Percentiles rank a stretch among this genome's conserved stretches.
These are phyloP conservation scores for Neurospora sp. DNA, from an alignment of 495 filamentous ascomycete species.

Conservation along the genomic window DNA sequence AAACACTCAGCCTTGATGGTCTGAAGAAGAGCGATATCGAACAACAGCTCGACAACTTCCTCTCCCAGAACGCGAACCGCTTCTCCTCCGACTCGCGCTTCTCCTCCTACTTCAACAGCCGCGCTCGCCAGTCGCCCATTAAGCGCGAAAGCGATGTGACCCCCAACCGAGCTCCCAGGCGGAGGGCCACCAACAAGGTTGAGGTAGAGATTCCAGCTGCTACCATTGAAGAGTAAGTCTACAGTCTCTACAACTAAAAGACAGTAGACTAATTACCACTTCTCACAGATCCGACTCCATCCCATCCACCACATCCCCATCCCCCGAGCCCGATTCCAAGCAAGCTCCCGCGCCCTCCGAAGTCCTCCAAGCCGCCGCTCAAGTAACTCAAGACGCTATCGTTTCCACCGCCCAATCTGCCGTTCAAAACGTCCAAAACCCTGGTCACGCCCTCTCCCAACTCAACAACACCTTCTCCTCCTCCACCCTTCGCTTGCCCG, in stretches of 20 bases:
- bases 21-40: conserved; percentile 79
- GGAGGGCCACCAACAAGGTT: conserved; percentile 36
- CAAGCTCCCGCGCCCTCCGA: neutral
- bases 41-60: conserved; percentile 60
- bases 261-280: too few relatives aligned
- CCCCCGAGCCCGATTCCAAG: neutral
- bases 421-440: conserved; percentile 44
- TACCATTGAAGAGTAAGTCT: conserved; percentile 27
- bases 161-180: conserved; percentile 26
- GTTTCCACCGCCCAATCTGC: conserved; percentile 24
- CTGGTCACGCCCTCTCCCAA: conserved; percentile 39
- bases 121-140: conserved; percentile 54
- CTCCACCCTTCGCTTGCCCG: conserved; percentile 52
- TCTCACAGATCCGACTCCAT: neutral
- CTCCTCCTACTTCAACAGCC: conserved; percentile 65
- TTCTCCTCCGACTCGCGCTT: conserved; percentile 55
- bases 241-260: too few relatives aligned
- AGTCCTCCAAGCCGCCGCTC: neutral
- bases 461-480: conserved; percentile 20
- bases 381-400: conserved; percentile 17
- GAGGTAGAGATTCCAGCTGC: conserved; percentile 29
- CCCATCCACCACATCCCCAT: neutral
- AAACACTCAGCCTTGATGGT: conserved; percentile 49
- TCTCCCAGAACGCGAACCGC: conserved; percentile 52
- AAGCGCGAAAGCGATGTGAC: conserved; percentile 48